These are phyloP conservation scores for Lathyrus oleraceus DNA, from an alignment of 306 rosid species.

Conservation along the genomic window DNA sequence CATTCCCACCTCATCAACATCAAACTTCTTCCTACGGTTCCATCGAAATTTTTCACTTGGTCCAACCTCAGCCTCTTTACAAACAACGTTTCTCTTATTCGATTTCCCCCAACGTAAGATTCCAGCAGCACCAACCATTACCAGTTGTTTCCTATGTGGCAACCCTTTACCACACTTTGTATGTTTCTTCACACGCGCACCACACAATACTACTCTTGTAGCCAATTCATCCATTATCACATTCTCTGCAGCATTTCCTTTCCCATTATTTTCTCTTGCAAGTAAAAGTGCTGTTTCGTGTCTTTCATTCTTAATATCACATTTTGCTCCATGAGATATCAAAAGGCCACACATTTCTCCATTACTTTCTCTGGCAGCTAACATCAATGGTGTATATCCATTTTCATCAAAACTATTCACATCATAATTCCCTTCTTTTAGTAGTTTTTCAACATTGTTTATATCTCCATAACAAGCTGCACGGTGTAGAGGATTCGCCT, in stretches of 20 bases:
- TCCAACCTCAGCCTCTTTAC: slow-evolving; percentile 60
- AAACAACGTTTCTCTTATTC: slow-evolving; percentile 55
- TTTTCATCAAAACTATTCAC: slow-evolving; percentile 46
- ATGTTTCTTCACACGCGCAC: slow-evolving; percentile 56
- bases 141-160: slow-evolving; percentile 47
- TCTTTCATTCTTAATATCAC: slow-evolving; percentile 46
- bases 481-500: slow-evolving; percentile 44
- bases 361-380: slow-evolving; percentile 58
- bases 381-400: slow-evolving; percentile 62
- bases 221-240: slow-evolving; percentile 57
- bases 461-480: slow-evolving; percentile 49
- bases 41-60: slow-evolving; percentile 51
- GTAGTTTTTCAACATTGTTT: slow-evolving; percentile 31
- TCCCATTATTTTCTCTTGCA: slow-evolving; percentile 36
- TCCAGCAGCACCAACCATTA: slow-evolving; percentile 50
- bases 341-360: slow-evolving; percentile 48
- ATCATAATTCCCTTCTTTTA: slow-evolving; percentile 39
- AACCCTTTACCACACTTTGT: slow-evolving; percentile 65
- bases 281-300: slow-evolving; percentile 55
- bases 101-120: slow-evolving; percentile 66
- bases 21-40: slow-evolving; percentile 54
- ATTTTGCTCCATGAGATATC: slow-evolving; percentile 54
- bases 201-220: slow-evolving; percentile 42
- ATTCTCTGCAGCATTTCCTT: slow-evolving; percentile 48
- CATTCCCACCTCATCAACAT: slow-evolving; percentile 52